Conservation (phyloP, 331 rosid species). For the Saraca asoca region DNA sequence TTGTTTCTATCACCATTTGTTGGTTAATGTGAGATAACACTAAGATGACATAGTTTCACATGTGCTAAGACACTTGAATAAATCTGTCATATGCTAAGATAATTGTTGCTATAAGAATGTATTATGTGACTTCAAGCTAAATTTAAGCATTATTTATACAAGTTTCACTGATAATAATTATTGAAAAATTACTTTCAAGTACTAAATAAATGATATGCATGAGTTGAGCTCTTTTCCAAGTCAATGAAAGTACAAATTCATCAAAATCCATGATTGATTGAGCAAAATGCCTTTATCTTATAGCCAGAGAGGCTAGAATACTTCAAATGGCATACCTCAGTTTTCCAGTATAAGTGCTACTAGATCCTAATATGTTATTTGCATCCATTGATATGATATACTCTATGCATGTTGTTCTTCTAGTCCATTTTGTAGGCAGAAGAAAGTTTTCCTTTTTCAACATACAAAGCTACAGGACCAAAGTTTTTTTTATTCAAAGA, state of each 20-base stretch:
- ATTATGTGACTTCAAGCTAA: neutral
- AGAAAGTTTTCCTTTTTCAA: slow-evolving; percentile 95
- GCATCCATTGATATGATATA: slow-evolving; percentile 85
- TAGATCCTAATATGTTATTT: slow-evolving; percentile 75
- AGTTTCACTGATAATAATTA: neutral
- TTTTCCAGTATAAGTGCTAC: slow-evolving; percentile 80
- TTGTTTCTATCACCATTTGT: no score
- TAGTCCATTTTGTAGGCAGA: slow-evolving; percentile 78
- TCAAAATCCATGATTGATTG: slow-evolving; percentile 7
- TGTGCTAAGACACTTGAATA: no score
- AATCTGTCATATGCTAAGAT: no score
- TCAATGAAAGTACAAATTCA: slow-evolving; percentile 5
- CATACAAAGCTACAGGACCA: slow-evolving; percentile 66
- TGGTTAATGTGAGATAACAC: no score
- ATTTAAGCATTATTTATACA: neutral
- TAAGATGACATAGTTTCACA: no score
- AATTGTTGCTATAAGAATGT: neutral
- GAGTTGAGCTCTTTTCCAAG: neutral
- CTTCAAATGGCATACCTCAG: slow-evolving; percentile 53
- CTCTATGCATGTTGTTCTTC: slow-evolving; percentile 87
- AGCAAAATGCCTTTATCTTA: neutral
- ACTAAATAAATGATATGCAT: neutral
- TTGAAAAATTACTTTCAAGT: neutral
- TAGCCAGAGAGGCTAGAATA: neutral
- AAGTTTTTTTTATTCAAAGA: slow-evolving; percentile 29